phyloP scores from a whole-genome alignment of 1,139 yeast species.

The Taphrina pruni region DNA sequence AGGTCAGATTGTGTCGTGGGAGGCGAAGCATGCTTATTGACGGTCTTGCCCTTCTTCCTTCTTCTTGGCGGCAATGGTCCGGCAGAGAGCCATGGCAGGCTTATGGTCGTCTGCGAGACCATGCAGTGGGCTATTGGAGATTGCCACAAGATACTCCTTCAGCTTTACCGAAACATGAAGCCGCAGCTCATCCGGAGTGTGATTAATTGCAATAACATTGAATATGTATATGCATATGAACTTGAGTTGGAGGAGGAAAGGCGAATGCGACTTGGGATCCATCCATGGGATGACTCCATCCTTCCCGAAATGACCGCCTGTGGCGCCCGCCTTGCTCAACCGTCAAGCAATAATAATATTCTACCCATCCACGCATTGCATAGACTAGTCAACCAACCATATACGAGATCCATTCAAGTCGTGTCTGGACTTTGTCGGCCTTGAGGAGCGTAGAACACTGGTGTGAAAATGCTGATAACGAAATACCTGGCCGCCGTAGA shows the following conservation, averaged over 20 bases:
- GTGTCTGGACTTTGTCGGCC: background rate
- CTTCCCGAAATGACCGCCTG: conserved; percentile 7
- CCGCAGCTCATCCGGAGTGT: background rate
- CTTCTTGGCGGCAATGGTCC: conserved; percentile 39
- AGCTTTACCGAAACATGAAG: background rate
- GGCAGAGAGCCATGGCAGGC: conserved; percentile 37
- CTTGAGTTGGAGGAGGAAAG: background rate
- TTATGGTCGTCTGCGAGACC: conserved; percentile 3
- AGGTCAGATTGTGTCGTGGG: background rate
- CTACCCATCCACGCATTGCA: too few relatives aligned
- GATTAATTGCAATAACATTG: background rate
- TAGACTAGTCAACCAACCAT: too few relatives aligned
- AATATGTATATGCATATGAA: background rate
- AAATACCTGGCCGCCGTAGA: conserved; percentile 34
- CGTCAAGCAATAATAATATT: too few relatives aligned
- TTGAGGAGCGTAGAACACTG: background rate
- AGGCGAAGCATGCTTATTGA: background rate
- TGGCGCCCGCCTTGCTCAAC: background rate
- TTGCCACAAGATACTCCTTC: background rate
- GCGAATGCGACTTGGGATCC: background rate
- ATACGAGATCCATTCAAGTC: background rate
- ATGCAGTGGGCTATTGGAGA: conserved; percentile 3
- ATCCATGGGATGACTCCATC: conserved; percentile 1
- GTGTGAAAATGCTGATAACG: conserved; percentile 28
- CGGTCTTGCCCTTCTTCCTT: conserved; percentile 6